phyloP scores from a whole-genome alignment of 2,329 filamentous ascomycete species.

The Aureobasidium sp. region DNA sequence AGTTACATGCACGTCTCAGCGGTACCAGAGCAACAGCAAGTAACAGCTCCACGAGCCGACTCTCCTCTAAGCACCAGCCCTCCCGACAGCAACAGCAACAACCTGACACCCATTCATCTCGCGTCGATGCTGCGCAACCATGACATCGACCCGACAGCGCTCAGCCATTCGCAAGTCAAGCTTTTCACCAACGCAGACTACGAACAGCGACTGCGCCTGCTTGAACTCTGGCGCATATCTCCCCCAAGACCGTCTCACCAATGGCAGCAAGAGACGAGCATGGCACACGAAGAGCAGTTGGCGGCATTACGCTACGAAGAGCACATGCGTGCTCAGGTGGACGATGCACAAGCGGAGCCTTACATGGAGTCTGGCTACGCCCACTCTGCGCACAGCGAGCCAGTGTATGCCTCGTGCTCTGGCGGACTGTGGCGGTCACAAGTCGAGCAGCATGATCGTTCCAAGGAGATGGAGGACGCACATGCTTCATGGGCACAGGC shows the following conservation, averaged over 20 bases:
- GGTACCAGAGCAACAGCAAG: slow-evolving; percentile 25
- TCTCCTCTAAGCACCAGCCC: background rate
- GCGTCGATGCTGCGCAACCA: slow-evolving; percentile 55
- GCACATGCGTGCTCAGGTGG: slow-evolving; percentile 21
- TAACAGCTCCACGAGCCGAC: slow-evolving; percentile 18
- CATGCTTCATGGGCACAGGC: slow-evolving; percentile 57
- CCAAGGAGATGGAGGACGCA: slow-evolving; percentile 55
- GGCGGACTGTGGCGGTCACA: slow-evolving; percentile 10
- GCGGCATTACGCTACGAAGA: slow-evolving; percentile 55
- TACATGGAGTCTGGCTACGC: slow-evolving; percentile 5
- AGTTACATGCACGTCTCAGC: slow-evolving; percentile 50
- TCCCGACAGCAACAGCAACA: slow-evolving; percentile 32
- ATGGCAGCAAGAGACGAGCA: slow-evolving; percentile 38
- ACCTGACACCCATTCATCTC: slow-evolving; percentile 31
- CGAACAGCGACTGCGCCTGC: slow-evolving; percentile 63
- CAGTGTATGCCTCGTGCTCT: slow-evolving; percentile 13
- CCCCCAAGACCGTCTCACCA: slow-evolving; percentile 52
- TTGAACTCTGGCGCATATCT: slow-evolving; percentile 80
- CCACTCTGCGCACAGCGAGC: slow-evolving; percentile 1
- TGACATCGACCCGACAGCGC: slow-evolving; percentile 60
- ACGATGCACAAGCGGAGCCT: slow-evolving; percentile 6
- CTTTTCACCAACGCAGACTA: slow-evolving; percentile 70
- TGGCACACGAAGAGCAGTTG: slow-evolving; percentile 49
- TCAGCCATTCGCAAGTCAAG: slow-evolving; percentile 68
- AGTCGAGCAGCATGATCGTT: background rate